A percentile compares a stretch with the other conserved stretches of the same genome.
phyloP scores from a whole-genome alignment of 352 stramenopile genomes.

The Sclerospora graminicola region DNA sequence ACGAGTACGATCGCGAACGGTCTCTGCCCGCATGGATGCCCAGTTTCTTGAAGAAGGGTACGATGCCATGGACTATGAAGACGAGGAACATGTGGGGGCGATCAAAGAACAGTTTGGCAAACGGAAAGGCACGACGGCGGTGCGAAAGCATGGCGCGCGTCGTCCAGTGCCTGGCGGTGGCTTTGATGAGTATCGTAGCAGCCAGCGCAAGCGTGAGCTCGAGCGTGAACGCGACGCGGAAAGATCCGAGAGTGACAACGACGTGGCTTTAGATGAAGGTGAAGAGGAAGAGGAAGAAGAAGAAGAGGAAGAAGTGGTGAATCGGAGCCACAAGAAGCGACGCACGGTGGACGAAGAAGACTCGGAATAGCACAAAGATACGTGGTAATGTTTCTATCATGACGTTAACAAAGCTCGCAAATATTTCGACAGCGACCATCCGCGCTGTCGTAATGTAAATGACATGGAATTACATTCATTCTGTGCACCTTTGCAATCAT shows the following conservation, averaged over 20 bases:
- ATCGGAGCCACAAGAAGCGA: slow-evolving; percentile 66
- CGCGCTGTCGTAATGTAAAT: no score
- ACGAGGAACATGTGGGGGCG: slow-evolving; percentile 71
- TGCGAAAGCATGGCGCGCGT: slow-evolving; percentile 24
- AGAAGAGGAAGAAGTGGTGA: slow-evolving; percentile 71
- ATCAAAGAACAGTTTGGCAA: slow-evolving; percentile 81
- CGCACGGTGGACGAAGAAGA: slow-evolving; percentile 75
- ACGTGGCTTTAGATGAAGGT: slow-evolving; percentile 31
- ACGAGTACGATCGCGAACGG: slow-evolving; percentile 69
- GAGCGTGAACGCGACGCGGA: slow-evolving; percentile 43
- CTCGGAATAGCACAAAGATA: no score
- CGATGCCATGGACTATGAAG: slow-evolving; percentile 68
- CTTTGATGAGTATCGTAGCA: slow-evolving; percentile 76
- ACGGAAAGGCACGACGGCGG: slow-evolving; percentile 23
- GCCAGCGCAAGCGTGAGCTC: slow-evolving; percentile 22
- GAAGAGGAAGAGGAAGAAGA: slow-evolving; percentile 70
- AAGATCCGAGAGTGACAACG: slow-evolving; percentile 64
- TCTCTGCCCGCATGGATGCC: slow-evolving; percentile 68
- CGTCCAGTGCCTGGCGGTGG: slow-evolving; percentile 46
- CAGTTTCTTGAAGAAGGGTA: slow-evolving; percentile 78
- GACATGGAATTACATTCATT: no score
- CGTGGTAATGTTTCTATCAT: no score
- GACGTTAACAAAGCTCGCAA: no score
- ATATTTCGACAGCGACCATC: no score
- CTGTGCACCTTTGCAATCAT: no score